Conservation (phyloP, 208 protist species). For the Leptomonas pyrrhocoris region DNA sequence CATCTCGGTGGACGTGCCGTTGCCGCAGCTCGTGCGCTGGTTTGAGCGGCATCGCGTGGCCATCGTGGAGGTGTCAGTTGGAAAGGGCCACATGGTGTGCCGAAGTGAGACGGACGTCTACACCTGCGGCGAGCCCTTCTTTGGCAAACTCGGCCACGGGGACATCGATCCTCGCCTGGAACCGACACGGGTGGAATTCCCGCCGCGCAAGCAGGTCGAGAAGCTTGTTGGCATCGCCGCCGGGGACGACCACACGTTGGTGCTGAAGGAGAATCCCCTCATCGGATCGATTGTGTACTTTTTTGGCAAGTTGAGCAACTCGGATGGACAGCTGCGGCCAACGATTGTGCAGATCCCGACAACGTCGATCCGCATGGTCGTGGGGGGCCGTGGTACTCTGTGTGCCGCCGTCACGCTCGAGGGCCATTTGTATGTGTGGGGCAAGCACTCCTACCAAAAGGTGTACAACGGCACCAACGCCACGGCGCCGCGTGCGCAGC, state of each 20-base stretch:
- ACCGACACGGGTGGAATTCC: slow-evolving; percentile 70
- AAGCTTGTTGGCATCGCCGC: slow-evolving; percentile 57
- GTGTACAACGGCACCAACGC: slow-evolving; percentile 60
- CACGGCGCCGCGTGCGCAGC: slow-evolving; percentile 26
- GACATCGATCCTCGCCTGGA: slow-evolving; percentile 36
- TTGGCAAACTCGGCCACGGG: slow-evolving; percentile 79
- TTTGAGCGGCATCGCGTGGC: slow-evolving; percentile 73
- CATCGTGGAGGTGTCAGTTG: slow-evolving; percentile 69
- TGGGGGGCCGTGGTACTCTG: slow-evolving; percentile 60
- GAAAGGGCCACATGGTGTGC: slow-evolving; percentile 63
- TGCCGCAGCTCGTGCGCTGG: slow-evolving; percentile 62
- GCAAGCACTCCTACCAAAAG: slow-evolving; percentile 61
- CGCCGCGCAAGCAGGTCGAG: slow-evolving; percentile 60
- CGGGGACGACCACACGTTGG: slow-evolving; percentile 79
- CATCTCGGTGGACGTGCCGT: slow-evolving; percentile 48
- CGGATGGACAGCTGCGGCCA: slow-evolving; percentile 62
- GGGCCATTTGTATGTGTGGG: slow-evolving; percentile 74
- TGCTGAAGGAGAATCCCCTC: slow-evolving; percentile 61
- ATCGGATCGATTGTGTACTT: slow-evolving; percentile 79
- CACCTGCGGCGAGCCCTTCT: slow-evolving; percentile 68
- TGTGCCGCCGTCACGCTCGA: slow-evolving; percentile 40
- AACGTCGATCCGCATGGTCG: slow-evolving; percentile 34
- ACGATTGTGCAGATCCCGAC: slow-evolving; percentile 48
- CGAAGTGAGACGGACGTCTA: slow-evolving; percentile 71
- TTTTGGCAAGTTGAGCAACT: slow-evolving; percentile 70